A percentile compares a stretch with the other conserved stretches of the same genome.
Evolutionary conservation across 2,329 filamentous ascomycete genomes (phyloP).

Genomic region (Pyrenophora teres): DNA sequence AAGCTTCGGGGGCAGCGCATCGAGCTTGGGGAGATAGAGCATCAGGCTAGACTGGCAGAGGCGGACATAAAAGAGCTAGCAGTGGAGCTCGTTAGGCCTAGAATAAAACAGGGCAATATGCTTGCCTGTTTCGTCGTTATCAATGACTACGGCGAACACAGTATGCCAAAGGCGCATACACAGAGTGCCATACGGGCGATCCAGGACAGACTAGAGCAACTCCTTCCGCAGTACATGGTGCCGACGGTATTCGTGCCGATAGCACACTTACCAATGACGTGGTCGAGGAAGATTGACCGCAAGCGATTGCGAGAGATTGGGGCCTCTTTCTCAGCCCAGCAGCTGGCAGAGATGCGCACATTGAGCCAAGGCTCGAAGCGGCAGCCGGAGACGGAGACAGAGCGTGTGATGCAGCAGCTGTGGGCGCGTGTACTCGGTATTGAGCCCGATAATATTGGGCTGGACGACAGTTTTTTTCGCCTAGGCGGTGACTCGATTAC

Average conservation of each 20-base stretch:
- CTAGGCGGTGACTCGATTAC: too few relatives aligned
- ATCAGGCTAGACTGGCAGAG: background rate
- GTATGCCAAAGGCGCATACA: background rate
- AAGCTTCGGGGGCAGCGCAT: conserved; percentile 33
- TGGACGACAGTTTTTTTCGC: background rate
- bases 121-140: background rate
- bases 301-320: conserved; percentile 24
- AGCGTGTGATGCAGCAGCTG: conserved; percentile 7
- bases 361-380: background rate
- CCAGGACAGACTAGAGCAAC: background rate
- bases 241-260: conserved; percentile 53
- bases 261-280: conserved; percentile 49
- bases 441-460: conserved; percentile 1
- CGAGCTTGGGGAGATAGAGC: conserved; percentile 32
- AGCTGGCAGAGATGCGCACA: background rate
- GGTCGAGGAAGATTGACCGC: conserved; percentile 51
- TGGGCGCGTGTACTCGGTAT: conserved; percentile 9
- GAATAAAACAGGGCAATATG: background rate
- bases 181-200: background rate
- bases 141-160: background rate
- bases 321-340: background rate
- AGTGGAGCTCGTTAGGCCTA: background rate
- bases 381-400: conserved; percentile 1
- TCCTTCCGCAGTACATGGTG: conserved; percentile 45
- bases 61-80: background rate